Evolutionary conservation across 352 stramenopile genomes (phyloP), one percentile per base, ranked within the genome.

Genomic region (Phytophthora chlamydospora): DNA sequence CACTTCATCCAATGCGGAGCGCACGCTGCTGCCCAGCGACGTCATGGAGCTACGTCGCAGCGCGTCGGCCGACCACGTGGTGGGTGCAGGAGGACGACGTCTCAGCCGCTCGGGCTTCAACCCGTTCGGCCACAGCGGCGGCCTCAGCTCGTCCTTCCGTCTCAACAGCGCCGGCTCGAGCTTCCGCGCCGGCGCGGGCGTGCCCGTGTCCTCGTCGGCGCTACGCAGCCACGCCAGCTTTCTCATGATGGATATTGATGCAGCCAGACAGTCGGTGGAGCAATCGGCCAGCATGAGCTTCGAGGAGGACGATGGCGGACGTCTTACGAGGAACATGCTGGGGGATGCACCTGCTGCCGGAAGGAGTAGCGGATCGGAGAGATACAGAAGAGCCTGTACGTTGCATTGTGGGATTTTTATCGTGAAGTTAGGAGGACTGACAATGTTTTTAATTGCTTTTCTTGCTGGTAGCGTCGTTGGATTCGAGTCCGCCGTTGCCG

Each of bases 401-500:
- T 81, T 49, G 19, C n/a, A 13, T 19, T 21, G 33, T 9, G 21
- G 21, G 58, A 58, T 43, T 55, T 13, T 59, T 52, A 11, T 61
- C 32, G 27, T 31, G 0, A 0, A 31, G 27, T 31, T 31, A 0
- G 27, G 27, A 31, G 27, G 27, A 31, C 27, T 31, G 6, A 31
- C 27, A 31, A 8, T 27, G 35, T 31, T 41, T 45, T 38, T 56
- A 46, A 3, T 46, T 56, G 13, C 44, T 46, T 57, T 35, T 47
- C 42, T 6, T 68, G 17, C 4, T 36, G 44, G 14, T 53, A 88
- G 80, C 81, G 4, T 73, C 75, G 7, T 73, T 89, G 51, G 78
- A 87, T 52, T 62, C 82, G 13, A 89, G 82, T 54, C 81, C 81
- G 10, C 83, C 82, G 44, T 66, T 96, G 33, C 87, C 87, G 6